These are phyloP conservation scores for Plenodomus biglobosus DNA, from an alignment of 2,329 filamentous ascomycete genomes.

Conservation along the genomic window DNA sequence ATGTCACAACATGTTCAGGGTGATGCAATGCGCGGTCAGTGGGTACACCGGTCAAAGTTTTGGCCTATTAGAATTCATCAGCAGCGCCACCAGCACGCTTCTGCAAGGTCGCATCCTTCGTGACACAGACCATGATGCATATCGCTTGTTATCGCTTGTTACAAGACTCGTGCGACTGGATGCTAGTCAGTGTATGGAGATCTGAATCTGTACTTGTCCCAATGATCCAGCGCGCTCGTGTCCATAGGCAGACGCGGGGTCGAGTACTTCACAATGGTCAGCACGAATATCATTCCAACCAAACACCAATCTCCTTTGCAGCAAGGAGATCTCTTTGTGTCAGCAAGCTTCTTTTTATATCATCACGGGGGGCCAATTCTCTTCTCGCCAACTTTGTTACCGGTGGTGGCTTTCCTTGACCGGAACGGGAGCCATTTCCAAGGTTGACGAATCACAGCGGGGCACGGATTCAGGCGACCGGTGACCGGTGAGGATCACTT, in stretches of 20 bases:
- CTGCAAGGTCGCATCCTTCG: background rate
- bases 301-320: background rate
- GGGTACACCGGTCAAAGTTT: background rate
- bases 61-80: background rate
- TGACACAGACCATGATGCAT: background rate
- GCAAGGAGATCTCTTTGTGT: background rate
- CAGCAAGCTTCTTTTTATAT: background rate
- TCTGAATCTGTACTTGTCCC: background rate
- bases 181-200: background rate
- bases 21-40: background rate
- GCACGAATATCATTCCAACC: background rate
- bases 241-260: background rate
- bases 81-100: background rate
- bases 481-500: conserved; percentile 14
- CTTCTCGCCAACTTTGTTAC: background rate
- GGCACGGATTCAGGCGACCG: background rate
- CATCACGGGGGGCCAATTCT: background rate
- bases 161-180: background rate
- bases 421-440: background rate
- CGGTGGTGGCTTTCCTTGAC: background rate
- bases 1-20: background rate
- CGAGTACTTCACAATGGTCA: background rate
- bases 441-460: background rate
- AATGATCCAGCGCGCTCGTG: background rate
- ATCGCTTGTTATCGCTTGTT: background rate